A percentile compares a stretch with the other conserved stretches of the same genome.
Conservation (phyloP, 169 alveolate genomes). For the Condylostoma magnum region DNA sequence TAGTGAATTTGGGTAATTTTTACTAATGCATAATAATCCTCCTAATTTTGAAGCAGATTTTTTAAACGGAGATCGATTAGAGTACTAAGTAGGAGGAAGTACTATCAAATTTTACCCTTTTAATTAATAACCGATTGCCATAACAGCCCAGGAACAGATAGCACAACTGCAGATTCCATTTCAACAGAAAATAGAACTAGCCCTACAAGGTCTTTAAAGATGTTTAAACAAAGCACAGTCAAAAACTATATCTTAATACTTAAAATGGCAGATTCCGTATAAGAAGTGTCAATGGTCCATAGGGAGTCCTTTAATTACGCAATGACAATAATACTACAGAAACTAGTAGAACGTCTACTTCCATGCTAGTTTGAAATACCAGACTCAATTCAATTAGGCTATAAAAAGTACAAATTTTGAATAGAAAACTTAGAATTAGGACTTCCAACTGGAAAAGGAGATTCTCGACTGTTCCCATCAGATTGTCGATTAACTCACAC, state of each 20-base stretch:
- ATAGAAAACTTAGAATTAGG: conserved; percentile 7
- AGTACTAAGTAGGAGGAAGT: conserved; percentile 29
- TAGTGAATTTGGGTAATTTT: neutral
- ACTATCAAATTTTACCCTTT: too few species aligned
- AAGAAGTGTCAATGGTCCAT: too few species aligned
- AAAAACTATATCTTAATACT: too few species aligned
- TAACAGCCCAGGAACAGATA: too few species aligned
- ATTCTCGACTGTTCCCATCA: conserved; percentile 81
- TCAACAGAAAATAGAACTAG: too few species aligned
- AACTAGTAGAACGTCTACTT: conserved; percentile 3
- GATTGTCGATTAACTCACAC: conserved; percentile 90
- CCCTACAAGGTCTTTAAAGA: too few species aligned
- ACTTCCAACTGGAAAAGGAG: conserved; percentile 28
- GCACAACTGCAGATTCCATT: too few species aligned
- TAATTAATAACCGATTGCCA: too few species aligned
- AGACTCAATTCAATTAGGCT: neutral
- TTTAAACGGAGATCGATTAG: conserved; percentile 13
- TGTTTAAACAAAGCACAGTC: too few species aligned
- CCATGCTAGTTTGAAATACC: conserved; percentile 18
- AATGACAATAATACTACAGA: conserved; percentile 13
- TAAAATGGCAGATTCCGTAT: too few species aligned
- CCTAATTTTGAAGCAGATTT: conserved; percentile 34
- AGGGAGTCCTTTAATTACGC: conserved; percentile 21
- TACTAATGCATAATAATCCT: conserved; percentile 27
- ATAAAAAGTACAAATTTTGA: neutral